A percentile compares a stretch with the other conserved stretches of the same genome.
phyloP scores from a whole-genome alignment of 306 rosid species.

The Quercus wislizeni region DNA sequence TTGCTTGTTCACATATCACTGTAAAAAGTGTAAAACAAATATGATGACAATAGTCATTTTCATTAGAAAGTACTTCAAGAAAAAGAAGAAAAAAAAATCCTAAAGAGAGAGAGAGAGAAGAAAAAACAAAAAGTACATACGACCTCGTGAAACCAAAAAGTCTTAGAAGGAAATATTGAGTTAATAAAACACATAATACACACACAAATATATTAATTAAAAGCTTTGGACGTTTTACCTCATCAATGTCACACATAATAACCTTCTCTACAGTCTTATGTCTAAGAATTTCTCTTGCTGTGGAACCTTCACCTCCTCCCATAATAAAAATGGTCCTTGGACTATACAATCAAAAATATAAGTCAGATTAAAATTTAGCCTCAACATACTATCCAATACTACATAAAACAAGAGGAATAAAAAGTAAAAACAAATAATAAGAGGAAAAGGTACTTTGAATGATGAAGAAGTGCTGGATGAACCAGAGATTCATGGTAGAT shows the following conservation, averaged over 20 bases:
- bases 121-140: background rate
- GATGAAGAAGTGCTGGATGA: slow-evolving; percentile 90
- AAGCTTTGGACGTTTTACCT: slow-evolving; percentile 33
- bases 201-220: background rate
- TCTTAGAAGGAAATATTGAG: background rate
- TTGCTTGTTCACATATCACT: background rate
- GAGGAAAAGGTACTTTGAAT: slow-evolving; percentile 53
- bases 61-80: background rate
- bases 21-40: background rate
- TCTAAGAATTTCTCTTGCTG: slow-evolving; percentile 91
- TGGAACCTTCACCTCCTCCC: slow-evolving; percentile 99
- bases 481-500: slow-evolving; percentile 96
- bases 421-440: background rate
- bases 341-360: slow-evolving; percentile 25
- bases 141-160: background rate
- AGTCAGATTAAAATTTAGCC: background rate
- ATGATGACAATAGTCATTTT: background rate
- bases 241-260: slow-evolving; percentile 96
- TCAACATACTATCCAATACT: background rate
- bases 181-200: too few relatives aligned
- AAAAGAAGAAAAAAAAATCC: background rate
- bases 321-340: slow-evolving; percentile 78
- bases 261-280: slow-evolving; percentile 81
- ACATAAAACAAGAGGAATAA: background rate
- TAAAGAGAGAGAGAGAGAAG: background rate